These are phyloP conservation scores for Cubamyces lactineus DNA, from an alignment of 768 basidiomycete genomes.

Conservation along the genomic window DNA sequence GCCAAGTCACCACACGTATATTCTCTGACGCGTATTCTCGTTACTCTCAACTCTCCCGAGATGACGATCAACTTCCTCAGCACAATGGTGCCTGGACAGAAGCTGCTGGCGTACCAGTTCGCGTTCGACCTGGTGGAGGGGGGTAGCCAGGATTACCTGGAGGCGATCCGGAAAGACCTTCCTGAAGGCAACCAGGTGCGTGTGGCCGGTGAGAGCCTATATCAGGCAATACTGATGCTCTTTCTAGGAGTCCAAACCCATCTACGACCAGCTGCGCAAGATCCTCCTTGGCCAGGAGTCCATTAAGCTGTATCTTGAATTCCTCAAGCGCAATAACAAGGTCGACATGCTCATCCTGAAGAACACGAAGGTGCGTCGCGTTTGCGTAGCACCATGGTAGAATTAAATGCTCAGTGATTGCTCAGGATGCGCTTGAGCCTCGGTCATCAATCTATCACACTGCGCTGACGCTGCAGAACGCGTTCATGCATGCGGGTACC, in stretches of 20 bases:
- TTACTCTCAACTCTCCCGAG: slow-evolving; percentile 83
- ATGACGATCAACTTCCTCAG: slow-evolving; percentile 75
- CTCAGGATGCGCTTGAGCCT: slow-evolving; percentile 85
- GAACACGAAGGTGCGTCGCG: slow-evolving; percentile 73
- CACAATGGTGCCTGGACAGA: slow-evolving; percentile 70
- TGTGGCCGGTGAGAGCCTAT: slow-evolving; percentile 1
- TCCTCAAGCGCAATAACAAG: slow-evolving; percentile 93
- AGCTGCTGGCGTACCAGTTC: slow-evolving; percentile 88
- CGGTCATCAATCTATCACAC: slow-evolving; percentile 98
- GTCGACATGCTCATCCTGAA: slow-evolving; percentile 91
- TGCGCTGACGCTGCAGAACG: slow-evolving; percentile 94
- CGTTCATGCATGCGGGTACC: slow-evolving; percentile 98
- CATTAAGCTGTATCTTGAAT: slow-evolving; percentile 92
- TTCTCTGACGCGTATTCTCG: slow-evolving; percentile 84
- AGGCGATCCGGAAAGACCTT: slow-evolving; percentile 67
- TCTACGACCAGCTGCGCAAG: slow-evolving; percentile 74
- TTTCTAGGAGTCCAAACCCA: slow-evolving; percentile 56
- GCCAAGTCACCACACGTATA: slow-evolving; percentile 77
- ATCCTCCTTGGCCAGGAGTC: slow-evolving; percentile 92
- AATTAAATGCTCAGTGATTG: background rate
- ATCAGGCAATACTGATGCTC: background rate
- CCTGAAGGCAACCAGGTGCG: slow-evolving; percentile 70
- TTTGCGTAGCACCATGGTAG: background rate
- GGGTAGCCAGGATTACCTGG: slow-evolving; percentile 90
- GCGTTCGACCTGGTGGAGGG: slow-evolving; percentile 96